phyloP scores from a whole-genome alignment of 1,284 basidiomycete species.

The Trametes polyzona region DNA sequence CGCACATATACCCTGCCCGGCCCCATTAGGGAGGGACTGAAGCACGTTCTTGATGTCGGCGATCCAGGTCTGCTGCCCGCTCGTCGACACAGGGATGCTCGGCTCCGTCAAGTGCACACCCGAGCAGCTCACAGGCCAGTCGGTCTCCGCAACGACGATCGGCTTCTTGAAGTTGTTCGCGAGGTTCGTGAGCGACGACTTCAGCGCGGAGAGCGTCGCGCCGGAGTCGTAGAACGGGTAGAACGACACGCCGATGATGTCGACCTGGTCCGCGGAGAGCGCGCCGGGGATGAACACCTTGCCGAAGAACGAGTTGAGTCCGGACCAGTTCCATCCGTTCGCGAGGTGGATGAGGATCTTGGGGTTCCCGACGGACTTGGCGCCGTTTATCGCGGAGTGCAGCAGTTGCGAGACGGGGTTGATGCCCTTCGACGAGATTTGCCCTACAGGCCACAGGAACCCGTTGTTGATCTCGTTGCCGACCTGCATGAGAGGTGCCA shows the following conservation, averaged over 20 bases:
- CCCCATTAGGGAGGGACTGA: constrained; percentile 47
- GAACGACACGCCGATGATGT: constrained; percentile 66
- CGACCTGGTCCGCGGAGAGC: constrained; percentile 53
- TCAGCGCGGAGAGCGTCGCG: constrained; percentile 55
- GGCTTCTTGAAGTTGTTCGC: constrained; percentile 56
- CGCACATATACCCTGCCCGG: constrained; percentile 44
- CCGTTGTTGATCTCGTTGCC: constrained; percentile 69
- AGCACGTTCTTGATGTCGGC: constrained; percentile 53
- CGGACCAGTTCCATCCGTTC: constrained; percentile 60
- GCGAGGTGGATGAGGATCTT: constrained; percentile 65
- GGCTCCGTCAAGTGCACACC: constrained; percentile 52
- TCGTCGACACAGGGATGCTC: constrained; percentile 51
- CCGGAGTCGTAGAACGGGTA: constrained; percentile 65
- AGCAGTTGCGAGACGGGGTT: constrained; percentile 60
- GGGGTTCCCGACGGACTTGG: constrained; percentile 49
- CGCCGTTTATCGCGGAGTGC: constrained; percentile 56
- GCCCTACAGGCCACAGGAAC: constrained; percentile 63
- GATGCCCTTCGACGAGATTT: constrained; percentile 57
- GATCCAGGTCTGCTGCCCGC: constrained; percentile 61
- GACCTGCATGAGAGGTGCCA: constrained; percentile 40
- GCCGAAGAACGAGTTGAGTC: constrained; percentile 53
- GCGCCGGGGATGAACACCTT: constrained; percentile 58
- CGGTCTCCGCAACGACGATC: constrained; percentile 65
- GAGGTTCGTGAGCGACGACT: constrained; percentile 53
- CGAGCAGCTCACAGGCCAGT: constrained; percentile 60